Base-by-base conservation (phyloP, 2,329 filamentous ascomycete genomes). In the Beauveria sp. region DNA sequence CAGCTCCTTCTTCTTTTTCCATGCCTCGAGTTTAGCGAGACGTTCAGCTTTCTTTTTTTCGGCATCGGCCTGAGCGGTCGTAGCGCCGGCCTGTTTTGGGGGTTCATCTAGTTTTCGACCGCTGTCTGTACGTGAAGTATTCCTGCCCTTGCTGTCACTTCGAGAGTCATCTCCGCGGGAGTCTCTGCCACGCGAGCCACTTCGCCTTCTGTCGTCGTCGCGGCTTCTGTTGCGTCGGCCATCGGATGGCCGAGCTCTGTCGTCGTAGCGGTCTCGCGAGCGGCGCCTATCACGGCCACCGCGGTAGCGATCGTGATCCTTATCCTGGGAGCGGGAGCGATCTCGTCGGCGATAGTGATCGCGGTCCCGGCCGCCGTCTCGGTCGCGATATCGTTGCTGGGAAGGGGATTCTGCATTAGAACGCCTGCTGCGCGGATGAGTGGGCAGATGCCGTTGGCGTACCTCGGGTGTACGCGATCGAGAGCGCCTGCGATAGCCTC, bases 1-100 rank as follows among this genome's bases (percentile, higher is more conserved):
- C 71, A 87, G 86, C 66, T 91, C 89, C 71, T 91, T 88, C 75
- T 93, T 93, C 75, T 91, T 89, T 76, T 96, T 96, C 93, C 92
- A 96, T 62, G 90, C 90, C 72, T 93, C 90, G 31, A 96, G 77
- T 71, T 91, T 93, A 31, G 90, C 90, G 49, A 92, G 80, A 65
- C 90, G 82, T 73, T 93, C 90, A 55, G 88, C 89, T 73, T 93
- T 91, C 61, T 75, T 63, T 71, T 89, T 91, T 55, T 91, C 87
- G 64, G 85, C 84, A 68, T 91, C 89, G 34, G 84, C 80, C 69
- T 86, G 86, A 20, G 75, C 75, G 50, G 78, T 75, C 59, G 80
- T 71, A 45, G 71, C 70, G 45, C 66, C 28, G 64, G 70, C 86
- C 88, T 48, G 50, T 40, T 61, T 61, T 7, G 50, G n/a, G n/a